Conservation (phyloP, 805 yeast species). For the Yarrowia divulgata region DNA sequence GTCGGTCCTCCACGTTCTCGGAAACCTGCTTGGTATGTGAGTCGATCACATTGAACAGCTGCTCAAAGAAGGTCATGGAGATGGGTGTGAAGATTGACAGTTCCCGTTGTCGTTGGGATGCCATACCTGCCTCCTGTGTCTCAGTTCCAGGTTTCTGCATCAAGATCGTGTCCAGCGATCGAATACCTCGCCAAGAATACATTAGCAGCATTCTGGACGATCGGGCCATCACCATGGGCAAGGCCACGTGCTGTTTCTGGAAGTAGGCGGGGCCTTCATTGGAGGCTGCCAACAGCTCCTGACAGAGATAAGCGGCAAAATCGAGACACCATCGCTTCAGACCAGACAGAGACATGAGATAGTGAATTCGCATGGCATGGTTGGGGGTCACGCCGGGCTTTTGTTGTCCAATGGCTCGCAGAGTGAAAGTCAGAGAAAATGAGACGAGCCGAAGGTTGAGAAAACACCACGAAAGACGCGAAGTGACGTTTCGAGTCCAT, state of each 20-base stretch:
- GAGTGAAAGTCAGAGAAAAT: constrained; percentile 73
- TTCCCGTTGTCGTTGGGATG: constrained; percentile 47
- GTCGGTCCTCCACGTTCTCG: constrained; percentile 51
- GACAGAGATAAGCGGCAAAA: constrained; percentile 71
- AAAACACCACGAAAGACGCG: constrained; percentile 65
- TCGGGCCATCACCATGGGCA: constrained; percentile 51
- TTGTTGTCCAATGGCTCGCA: constrained; percentile 54
- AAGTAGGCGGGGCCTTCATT: constrained; percentile 40
- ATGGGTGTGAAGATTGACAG: constrained; percentile 47
- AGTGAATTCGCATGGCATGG: constrained; percentile 46
- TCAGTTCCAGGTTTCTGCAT: constrained; percentile 22
- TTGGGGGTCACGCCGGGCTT: constrained; percentile 61
- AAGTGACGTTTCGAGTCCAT: constrained; percentile 56
- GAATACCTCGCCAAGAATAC: constrained; percentile 52
- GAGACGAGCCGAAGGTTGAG: constrained; percentile 74
- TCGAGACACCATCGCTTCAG: constrained; percentile 87
- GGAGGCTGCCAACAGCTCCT: constrained; percentile 59
- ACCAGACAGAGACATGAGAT: constrained; percentile 58
- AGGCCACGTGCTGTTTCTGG: constrained; percentile 41
- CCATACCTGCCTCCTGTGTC: constrained; percentile 36
- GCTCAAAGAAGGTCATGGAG: constrained; percentile 50
- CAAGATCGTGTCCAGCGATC: constrained; percentile 48
- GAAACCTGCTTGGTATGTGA: constrained; percentile 48
- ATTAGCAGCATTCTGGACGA: constrained; percentile 51
- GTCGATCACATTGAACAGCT: constrained; percentile 53